These are phyloP conservation scores for Tolypocladium tropicale DNA, from an alignment of 2,329 filamentous ascomycete species.

Conservation along the genomic window DNA sequence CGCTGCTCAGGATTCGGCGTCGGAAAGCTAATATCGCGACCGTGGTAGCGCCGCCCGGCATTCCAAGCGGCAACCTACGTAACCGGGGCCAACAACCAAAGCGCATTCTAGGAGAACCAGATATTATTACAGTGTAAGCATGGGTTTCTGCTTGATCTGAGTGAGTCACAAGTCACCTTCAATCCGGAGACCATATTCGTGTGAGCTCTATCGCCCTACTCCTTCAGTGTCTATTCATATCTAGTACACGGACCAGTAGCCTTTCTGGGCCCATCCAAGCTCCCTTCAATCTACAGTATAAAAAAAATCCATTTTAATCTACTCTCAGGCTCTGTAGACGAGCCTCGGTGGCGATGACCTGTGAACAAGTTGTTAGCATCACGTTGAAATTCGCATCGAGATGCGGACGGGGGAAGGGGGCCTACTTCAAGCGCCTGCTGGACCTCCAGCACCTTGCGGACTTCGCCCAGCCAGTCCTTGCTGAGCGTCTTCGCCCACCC, in stretches of 20 bases:
- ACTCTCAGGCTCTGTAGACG: constrained; percentile 79
- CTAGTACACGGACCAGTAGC: constrained; percentile 22
- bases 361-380: constrained; percentile 1
- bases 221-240: constrained; percentile 21
- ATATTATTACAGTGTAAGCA: no score
- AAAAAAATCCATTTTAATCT: constrained; percentile 43
- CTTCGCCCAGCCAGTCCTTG: constrained; percentile 87
- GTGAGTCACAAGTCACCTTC: not conserved
- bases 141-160: no score
- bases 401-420: no score
- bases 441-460: constrained; percentile 86
- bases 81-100: not conserved
- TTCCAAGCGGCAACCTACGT: not conserved
- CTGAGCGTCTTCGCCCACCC: constrained; percentile 96
- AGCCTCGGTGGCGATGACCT: constrained; percentile 87
- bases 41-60: not conserved
- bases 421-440: constrained; percentile 91
- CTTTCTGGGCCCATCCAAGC: constrained; percentile 16
- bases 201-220: not conserved
- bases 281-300: constrained; percentile 25
- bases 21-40: no score
- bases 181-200: not conserved
- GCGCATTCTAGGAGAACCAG: no score
- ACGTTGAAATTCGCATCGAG: not conserved
- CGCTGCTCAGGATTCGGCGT: no score